Base-by-base conservation (phyloP, 768 basidiomycete species). In the Leccinellum rugosiceps region DNA sequence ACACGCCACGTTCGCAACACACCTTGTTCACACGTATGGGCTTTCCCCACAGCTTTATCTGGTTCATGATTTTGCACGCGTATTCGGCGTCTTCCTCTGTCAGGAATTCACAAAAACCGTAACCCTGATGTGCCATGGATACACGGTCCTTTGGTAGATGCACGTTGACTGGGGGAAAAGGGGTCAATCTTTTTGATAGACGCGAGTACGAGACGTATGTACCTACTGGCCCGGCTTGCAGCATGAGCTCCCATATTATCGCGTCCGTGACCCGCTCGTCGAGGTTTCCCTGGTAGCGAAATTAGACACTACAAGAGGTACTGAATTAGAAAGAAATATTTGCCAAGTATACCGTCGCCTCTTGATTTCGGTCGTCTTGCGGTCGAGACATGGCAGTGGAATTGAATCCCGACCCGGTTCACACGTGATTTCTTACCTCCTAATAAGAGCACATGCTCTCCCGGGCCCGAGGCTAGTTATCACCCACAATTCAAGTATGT, bases 61-160 rank as follows among this genome's bases (percentile, higher is more conserved):
- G 96, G 72, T 99, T 99, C 96, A 98, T 98, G 66, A 98, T 98
- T 81, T 98, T 97, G 83, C 96, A 98, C 57, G 94, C 96, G 74
- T 99, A 99, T 75, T 99, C 97, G 60, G 97, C 94, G 76, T 98
- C 97, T 73, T 97, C 95, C 78, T 98, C 95, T 38, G 94, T 94
- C 75, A 96, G 78, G 74, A 99, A 98, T 80, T 99, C 97, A 83
- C 96, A 98, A 77, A 99, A 99, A 41, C 97, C 97, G 76, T 98
- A 99, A 48, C 97, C 97, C 76, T 99, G 97, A 72, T 98, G 97
- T 1, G 92, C 82, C 92, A 95, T 96, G 13, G 94, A 97, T 56
- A 99, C 92, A 64, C 97, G 87, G 75, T 99, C 97, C 77, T 98
- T 99, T 14, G 97, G 95, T 7, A 99, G 80, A 46, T 46, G 45